phyloP scores from a whole-genome alignment of 2,329 filamentous ascomycete species.

The Tolypocladium tundrense region DNA sequence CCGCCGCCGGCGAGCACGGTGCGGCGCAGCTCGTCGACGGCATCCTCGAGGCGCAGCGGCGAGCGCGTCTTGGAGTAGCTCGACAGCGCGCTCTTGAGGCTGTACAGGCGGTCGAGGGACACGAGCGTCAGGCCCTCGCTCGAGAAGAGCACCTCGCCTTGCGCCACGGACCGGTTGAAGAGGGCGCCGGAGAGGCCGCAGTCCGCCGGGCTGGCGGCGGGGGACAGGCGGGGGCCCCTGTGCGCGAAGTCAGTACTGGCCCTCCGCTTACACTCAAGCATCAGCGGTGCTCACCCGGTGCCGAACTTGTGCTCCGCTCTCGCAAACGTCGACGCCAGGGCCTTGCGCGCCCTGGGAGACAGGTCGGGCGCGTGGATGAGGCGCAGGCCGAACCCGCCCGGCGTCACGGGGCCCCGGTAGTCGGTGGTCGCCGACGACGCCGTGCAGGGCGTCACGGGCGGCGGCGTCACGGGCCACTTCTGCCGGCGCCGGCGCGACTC shows the following conservation, averaged over 20 bases:
- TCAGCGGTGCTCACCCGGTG: conserved; percentile 23
- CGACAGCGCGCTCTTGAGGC: conserved; percentile 50
- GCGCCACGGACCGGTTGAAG: conserved; percentile 43
- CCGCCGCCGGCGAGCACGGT: conserved; percentile 45
- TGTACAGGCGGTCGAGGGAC: conserved; percentile 52
- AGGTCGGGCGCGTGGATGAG: conserved; percentile 39
- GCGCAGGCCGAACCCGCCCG: conserved; percentile 35
- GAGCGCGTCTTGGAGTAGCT: conserved; percentile 40
- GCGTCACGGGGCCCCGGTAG: conserved; percentile 6
- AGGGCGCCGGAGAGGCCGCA: conserved; percentile 40
- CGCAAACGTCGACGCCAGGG: conserved; percentile 35
- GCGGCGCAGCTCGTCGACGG: conserved; percentile 52
- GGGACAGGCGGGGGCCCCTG: conserved; percentile 28
- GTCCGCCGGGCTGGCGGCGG: conserved; percentile 29
- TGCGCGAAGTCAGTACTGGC: background rate
- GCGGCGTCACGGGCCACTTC: conserved; percentile 20
- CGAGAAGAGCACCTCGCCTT: conserved; percentile 52
- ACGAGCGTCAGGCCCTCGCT: conserved; percentile 49
- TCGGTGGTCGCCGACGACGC: conserved; percentile 25
- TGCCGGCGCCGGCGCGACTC: background rate
- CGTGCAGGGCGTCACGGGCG: conserved; percentile 38
- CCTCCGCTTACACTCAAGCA: background rate
- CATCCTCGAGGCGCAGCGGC: conserved; percentile 41
- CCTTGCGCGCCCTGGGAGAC: conserved; percentile 34
- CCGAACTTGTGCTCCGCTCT: conserved; percentile 39